These are phyloP conservation scores for Castanea sativa DNA, from an alignment of 306 rosid genomes.

Conservation along the genomic window DNA sequence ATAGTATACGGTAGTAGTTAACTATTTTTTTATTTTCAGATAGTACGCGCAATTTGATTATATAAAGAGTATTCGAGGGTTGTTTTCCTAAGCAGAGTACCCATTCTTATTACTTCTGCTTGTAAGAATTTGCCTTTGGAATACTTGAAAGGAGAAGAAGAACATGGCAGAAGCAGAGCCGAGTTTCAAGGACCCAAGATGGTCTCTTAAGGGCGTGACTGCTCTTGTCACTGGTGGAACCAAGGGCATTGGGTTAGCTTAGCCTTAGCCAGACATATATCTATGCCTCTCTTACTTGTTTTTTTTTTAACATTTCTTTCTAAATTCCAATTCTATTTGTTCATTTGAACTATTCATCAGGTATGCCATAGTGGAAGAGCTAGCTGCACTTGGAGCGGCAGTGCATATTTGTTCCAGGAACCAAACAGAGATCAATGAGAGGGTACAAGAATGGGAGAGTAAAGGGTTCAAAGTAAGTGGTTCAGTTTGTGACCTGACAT, in stretches of 20 bases:
- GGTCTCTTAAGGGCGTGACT: conserved; percentile 55
- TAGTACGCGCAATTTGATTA: no score
- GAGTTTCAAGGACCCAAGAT: conserved; percentile 26
- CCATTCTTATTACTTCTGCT: no score
- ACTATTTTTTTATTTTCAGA: no score
- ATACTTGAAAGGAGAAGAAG: neutral
- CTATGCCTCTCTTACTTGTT: neutral
- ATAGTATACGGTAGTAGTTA: no score
- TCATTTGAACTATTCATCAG: conserved; percentile 11
- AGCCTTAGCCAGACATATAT: neutral
- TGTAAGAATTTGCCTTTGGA: neutral
- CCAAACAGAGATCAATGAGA: conserved; percentile 25
- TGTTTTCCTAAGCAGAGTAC: no score
- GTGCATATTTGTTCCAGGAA: conserved; percentile 48
- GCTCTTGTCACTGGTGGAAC: conserved; percentile 56
- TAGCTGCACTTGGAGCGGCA: conserved; percentile 41
- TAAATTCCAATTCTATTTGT: neutral
- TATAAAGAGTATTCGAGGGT: no score
- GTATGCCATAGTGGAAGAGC: conserved; percentile 48
- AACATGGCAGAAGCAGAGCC: conserved; percentile 12
- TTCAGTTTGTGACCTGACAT: conserved; percentile 37
- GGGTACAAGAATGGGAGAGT: conserved; percentile 35
- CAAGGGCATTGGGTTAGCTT: conserved; percentile 44
- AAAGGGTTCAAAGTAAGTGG: conserved; percentile 44
- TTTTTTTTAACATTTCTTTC: neutral